Base-by-base conservation (phyloP, 148 eudicot species). In the Chenopodium berlandieri region DNA sequence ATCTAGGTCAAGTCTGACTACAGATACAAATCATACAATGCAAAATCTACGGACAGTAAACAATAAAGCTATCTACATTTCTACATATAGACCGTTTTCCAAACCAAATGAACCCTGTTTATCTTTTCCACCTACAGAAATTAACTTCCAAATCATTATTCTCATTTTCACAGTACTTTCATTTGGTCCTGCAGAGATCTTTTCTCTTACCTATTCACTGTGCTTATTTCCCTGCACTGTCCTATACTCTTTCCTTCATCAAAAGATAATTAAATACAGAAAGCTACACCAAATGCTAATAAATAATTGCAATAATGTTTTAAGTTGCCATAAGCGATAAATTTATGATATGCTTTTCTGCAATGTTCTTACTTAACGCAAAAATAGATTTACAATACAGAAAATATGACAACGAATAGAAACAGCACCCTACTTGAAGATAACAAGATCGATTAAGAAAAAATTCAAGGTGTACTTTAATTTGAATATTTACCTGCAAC, bases 401-500 rank as follows among this genome's bases (percentile, higher is more conserved):
- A 32, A 31, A 34, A 31, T 32, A 19, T 32, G 47, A 44, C 9
- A 31, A 54, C 13, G 47, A 20, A 17, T 70, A 25, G 13, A 32
- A 50, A 65, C 62, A 31, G 56, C 25, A n/a, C 10, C 16, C 37
- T 66, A 69, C 31, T 23, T 67, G 52, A 14, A 46, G 56, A 56
- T 75, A 77, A 17, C 19, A 48, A 9, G 27, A 74, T 46, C 16
- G 75, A 75, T 13, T 52, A 47, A 69, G 52, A 4, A 17, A 44
- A 19, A 56, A 32, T 40, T 13, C 23, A 77, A 31, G 44, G 44
- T 40, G 8, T 37, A 71, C 54, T 19, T n/a, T 54, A 20, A 76
- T 73, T 10, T n/a, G 19, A 74, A 17, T 69, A 40, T 66, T 82
- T 81, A 95, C 98, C 98, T 96, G 99, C 83, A 96, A 85, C 92